These are phyloP conservation scores for Chytriomyces sp. DNA, from an alignment of 192 early-diverging fungal species.

Conservation along the genomic window DNA sequence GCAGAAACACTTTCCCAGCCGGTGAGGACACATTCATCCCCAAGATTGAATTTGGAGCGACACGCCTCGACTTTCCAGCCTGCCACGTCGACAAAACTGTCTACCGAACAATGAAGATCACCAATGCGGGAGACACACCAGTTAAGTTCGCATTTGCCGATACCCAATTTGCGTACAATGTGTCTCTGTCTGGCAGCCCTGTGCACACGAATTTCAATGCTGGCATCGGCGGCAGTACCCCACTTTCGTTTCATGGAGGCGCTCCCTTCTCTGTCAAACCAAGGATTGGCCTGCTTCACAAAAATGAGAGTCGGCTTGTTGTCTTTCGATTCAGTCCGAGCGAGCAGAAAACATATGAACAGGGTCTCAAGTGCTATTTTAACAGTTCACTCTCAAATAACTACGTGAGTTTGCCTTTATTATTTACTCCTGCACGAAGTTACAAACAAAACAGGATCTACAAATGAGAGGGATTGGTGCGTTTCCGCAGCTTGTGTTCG, in stretches of 20 bases:
- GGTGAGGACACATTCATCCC: constrained; percentile 58
- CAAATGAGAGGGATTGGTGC: constrained; percentile 50
- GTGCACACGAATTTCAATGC: background rate
- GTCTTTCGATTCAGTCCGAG: constrained; percentile 56
- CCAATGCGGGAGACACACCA: constrained; percentile 57
- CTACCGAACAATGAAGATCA: constrained; percentile 53
- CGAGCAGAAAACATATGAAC: constrained; percentile 50
- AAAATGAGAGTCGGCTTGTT: constrained; percentile 52
- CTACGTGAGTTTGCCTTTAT: constrained; percentile 34
- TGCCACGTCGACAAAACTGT: constrained; percentile 54
- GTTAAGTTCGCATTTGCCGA: constrained; percentile 59
- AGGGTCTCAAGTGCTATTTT: constrained; percentile 56
- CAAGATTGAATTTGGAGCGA: constrained; percentile 52
- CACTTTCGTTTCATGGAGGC: constrained; percentile 39
- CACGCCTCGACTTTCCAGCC: constrained; percentile 52
- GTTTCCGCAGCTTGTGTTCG: constrained; percentile 50
- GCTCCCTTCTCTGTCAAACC: constrained; percentile 55
- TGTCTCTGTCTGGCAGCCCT: background rate
- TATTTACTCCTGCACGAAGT: background rate
- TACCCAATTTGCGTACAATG: constrained; percentile 16
- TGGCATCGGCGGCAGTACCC: constrained; percentile 43
- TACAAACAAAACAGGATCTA: constrained; percentile 39
- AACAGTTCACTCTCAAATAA: constrained; percentile 40
- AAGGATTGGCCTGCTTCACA: constrained; percentile 47
- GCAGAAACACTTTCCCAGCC: constrained; percentile 57